Percentiles rank a stretch among this genome's conserved stretches.
Evolutionary conservation across 2,329 filamentous ascomycete species (phyloP).

Genomic region (Zelopaecilomyces penicillatus): DNA sequence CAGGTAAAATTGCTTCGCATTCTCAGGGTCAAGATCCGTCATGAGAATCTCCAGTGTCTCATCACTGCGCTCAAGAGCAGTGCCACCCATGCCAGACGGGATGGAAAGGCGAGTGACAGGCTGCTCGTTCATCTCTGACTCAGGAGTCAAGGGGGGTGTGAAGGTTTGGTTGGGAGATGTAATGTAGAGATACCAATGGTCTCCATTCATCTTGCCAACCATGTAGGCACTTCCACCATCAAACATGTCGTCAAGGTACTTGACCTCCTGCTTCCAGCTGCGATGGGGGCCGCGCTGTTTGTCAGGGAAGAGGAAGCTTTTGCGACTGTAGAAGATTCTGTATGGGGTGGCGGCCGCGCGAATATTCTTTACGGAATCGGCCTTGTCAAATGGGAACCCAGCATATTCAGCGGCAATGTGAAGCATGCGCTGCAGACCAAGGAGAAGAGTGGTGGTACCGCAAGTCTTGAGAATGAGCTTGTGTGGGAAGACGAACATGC

Average conservation of each 20-base stretch:
- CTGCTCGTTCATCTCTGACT: slow-evolving; percentile 33
- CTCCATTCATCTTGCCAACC: slow-evolving; percentile 99
- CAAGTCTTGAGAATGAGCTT: slow-evolving; percentile 99
- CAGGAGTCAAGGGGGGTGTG: slow-evolving; percentile 75
- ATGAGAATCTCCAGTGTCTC: slow-evolving; percentile 71
- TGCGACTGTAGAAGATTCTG: slow-evolving; percentile 96
- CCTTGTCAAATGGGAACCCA: slow-evolving; percentile 78
- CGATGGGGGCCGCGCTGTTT: slow-evolving; percentile 90
- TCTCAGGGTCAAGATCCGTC: slow-evolving; percentile 61
- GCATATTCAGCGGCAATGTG: slow-evolving; percentile 83
- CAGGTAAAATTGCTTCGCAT: slow-evolving; percentile 63
- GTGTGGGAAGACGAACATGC: slow-evolving; percentile 99
- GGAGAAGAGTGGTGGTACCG: slow-evolving; percentile 87
- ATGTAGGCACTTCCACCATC: slow-evolving; percentile 92
- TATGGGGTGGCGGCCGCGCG: slow-evolving; percentile 77
- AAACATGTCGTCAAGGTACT: slow-evolving; percentile 86
- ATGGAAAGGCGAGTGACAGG: slow-evolving; percentile 40
- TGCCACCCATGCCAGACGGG: slow-evolving; percentile 38
- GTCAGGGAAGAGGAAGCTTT: slow-evolving; percentile 95
- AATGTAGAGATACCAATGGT: slow-evolving; percentile 98
- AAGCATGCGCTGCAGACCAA: slow-evolving; percentile 80
- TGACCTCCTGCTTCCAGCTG: slow-evolving; percentile 96
- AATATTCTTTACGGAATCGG: slow-evolving; percentile 56
- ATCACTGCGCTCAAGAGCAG: slow-evolving; percentile 49
- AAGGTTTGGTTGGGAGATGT: slow-evolving; percentile 74